A percentile compares a stretch with the other conserved stretches of the same genome.
These are phyloP conservation scores for Plasmodium sp. DNA, from an alignment of 169 alveolate genomes.

Conservation along the genomic window DNA sequence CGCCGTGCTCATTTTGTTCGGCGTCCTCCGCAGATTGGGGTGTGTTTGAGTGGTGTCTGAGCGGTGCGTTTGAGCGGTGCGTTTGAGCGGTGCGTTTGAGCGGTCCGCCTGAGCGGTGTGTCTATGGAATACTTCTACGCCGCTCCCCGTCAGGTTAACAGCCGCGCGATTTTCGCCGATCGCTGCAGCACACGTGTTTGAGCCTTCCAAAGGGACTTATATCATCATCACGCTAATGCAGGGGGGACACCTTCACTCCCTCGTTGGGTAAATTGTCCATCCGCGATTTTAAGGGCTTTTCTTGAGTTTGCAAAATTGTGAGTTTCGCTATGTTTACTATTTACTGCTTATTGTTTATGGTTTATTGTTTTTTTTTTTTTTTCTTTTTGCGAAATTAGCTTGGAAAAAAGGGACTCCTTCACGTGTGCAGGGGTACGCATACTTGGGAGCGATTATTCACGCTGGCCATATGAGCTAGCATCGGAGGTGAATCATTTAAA, in stretches of 20 bases:
- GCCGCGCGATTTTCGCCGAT: background rate
- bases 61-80: too few relatives aligned
- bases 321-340: background rate
- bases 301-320: background rate
- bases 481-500: background rate
- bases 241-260: background rate
- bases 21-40: background rate
- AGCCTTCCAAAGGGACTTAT: background rate
- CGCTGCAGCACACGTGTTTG: background rate
- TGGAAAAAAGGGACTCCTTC: background rate
- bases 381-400: background rate
- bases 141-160: background rate
- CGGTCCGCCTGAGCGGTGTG: background rate
- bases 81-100: background rate
- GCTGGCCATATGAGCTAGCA: background rate
- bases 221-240: background rate
- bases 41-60: background rate
- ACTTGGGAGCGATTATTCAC: background rate
- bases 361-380: background rate
- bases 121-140: background rate
- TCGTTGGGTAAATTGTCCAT: background rate
- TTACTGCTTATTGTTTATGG: too few relatives aligned
- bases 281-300: background rate
- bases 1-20: constrained; percentile 2
- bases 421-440: background rate